These are phyloP conservation scores for Xylaria sp. DNA, from an alignment of 2,329 filamentous ascomycete species.

Conservation along the genomic window DNA sequence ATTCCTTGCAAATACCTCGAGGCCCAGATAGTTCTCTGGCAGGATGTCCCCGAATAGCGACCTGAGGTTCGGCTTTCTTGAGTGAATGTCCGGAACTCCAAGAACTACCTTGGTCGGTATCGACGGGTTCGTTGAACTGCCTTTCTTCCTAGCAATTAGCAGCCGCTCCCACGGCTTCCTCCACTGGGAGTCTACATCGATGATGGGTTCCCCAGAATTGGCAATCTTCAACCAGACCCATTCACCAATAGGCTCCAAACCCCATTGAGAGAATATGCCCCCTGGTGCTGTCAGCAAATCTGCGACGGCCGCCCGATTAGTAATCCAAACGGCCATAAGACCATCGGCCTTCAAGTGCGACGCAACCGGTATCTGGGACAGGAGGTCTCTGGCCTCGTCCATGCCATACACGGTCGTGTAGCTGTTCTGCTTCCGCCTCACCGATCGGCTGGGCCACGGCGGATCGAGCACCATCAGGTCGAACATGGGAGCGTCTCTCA, in stretches of 20 bases:
- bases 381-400: constrained; percentile 51
- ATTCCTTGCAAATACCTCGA: constrained; percentile 80
- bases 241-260: constrained; percentile 65
- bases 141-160: constrained; percentile 58
- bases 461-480: constrained; percentile 74
- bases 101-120: constrained; percentile 62
- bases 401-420: constrained; percentile 52
- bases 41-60: constrained; percentile 60
- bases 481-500: constrained; percentile 55
- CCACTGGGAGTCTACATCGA: constrained; percentile 61
- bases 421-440: constrained; percentile 57
- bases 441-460: constrained; percentile 81
- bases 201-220: constrained; percentile 63
- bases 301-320: constrained; percentile 66
- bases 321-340: constrained; percentile 75
- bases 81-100: constrained; percentile 75
- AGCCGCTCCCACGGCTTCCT: constrained; percentile 78
- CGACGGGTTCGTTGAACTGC: constrained; percentile 34
- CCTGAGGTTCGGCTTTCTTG: constrained; percentile 74
- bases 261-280: constrained; percentile 69
- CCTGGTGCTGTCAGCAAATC: constrained; percentile 55
- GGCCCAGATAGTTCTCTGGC: constrained; percentile 52
- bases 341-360: constrained; percentile 55
- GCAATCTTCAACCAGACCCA: constrained; percentile 84
- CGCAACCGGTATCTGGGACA: constrained; percentile 60